Evolutionary conservation across 345 rosid genomes (phyloP), one percentile per base, ranked within the genome.

Genomic region (Corchorus olitorius): DNA sequence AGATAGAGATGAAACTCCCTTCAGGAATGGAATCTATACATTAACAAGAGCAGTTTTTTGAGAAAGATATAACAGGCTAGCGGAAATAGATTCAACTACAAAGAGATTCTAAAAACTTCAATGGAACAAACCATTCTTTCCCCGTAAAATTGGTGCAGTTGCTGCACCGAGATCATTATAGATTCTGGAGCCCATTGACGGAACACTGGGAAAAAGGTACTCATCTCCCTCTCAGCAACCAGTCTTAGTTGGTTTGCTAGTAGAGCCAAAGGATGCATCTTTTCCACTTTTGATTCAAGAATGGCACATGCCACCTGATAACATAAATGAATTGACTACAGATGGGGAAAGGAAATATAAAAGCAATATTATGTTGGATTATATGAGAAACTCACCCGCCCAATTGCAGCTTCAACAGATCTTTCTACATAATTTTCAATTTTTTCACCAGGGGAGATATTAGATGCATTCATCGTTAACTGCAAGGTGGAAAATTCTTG

Each of bases 171-270:
- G 53, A 88, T 84, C 81, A 79, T 86, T 81, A 91, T 74, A 81
- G 91, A 89, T 72, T 92, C 93, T 48, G 93, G 91, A 75, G 83
- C 85, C 88, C 87, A 90, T 45, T 88, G 83, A 78, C 83, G 78
- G 19, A 96, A 80, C 76, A 81, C 88, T 35, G 96, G 97, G 67
- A 82, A 86, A 83, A 90, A 96, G 65, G 85, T 83, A 75, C 71
- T 83, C 49, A 87, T 82, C 85, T 96, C 98, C 81, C 86, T 89
- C 84, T 91, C 89, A 19, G 93, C 97, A 75, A 93, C 82, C 83
- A 82, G 80, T 74, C 84, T 84, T 61, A 96, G 88, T 84, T 92
- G 97, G 78, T 88, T 87, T 65, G 94, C 99, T 72, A 96, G 97
- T 77, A 91, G 72, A 78, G 93, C 92, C 81, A 96, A 85, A 68